These are phyloP conservation scores for Geotrichum europaeum DNA, from an alignment of 1,139 yeast species.

Conservation along the genomic window DNA sequence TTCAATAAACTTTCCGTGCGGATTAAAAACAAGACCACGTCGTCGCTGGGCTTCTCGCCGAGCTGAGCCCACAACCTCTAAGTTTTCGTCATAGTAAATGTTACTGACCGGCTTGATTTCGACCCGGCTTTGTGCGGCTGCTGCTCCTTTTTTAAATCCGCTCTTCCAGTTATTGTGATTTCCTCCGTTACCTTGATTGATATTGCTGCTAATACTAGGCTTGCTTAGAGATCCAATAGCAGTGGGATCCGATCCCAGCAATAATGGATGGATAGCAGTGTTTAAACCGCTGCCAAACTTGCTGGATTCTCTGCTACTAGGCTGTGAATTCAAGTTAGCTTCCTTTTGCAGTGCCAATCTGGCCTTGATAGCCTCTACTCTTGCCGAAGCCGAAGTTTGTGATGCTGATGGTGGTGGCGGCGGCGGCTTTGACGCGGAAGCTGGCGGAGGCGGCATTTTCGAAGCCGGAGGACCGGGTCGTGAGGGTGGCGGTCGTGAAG, in stretches of 20 bases:
- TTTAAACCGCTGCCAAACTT: conserved; percentile 34
- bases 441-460: conserved; percentile 4
- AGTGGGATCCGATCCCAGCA: conserved; percentile 29
- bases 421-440: neutral
- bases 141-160: neutral
- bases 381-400: neutral
- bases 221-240: neutral
- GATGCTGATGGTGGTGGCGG: conserved; percentile 7
- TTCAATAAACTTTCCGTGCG: conserved; percentile 55
- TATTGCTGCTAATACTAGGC: neutral
- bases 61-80: conserved; percentile 22
- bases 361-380: conserved; percentile 1
- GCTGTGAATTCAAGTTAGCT: neutral
- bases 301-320: neutral
- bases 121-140: neutral
- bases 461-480: neutral
- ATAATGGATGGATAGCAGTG: conserved; percentile 56
- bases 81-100: conserved; percentile 52
- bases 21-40: conserved; percentile 46
- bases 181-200: neutral
- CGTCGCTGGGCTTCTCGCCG: conserved; percentile 31
- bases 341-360: conserved; percentile 8
- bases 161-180: neutral
- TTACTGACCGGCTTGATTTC: conserved; percentile 1
- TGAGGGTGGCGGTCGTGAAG: neutral